Evolutionary conservation across 1,284 basidiomycete genomes (phyloP), one percentile per base, ranked within the genome.

Genomic region (Marasmius fiardii): DNA sequence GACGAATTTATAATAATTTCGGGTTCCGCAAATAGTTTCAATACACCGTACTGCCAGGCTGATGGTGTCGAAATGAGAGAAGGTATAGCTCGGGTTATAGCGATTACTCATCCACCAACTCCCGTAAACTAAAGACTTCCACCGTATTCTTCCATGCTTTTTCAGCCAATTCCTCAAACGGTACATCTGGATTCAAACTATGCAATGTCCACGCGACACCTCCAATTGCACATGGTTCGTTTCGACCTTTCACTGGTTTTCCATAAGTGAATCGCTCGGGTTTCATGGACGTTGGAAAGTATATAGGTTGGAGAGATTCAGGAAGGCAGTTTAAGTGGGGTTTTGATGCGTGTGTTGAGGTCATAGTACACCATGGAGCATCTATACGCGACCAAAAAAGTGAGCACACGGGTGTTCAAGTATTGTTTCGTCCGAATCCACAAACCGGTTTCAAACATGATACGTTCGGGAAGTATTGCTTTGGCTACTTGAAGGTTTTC

Each of bases 311-410:
- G 21, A 88, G 71, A 16, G 72, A 62, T 0, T 73, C 60, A 0
- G 85, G 80, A 33, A 92, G 73, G 7, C 72, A 71, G 8, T 80
- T 74, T 2, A 93, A 69, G 63, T 84, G 75, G 5, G 68, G 53
- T 58, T 81, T 77, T 0, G 90, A 92, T 2, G 90, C 90, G 58
- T 93, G 90, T 0, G 87, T 86, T 1, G 85, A 77, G 4, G 89
- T 89, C 69, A 91, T 79, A 2, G 86, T 81, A 66, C 93, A 95
- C 91, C 92, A 95, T 2, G 91, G 91, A 0, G 88, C 83, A 69
- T 93, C 91, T 90, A 56, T 33, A 31, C 67, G 65, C 50, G 61
- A 63, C 28, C 4, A 31, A 31, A 31, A 8, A 34, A 43, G 43
- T 8, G 47, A 44, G 35, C 21, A 56, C 20, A 58, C 21, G 41